Conservation (phyloP, 192 early-diverging fungal genomes). For the Glomus cerebriforme region DNA sequence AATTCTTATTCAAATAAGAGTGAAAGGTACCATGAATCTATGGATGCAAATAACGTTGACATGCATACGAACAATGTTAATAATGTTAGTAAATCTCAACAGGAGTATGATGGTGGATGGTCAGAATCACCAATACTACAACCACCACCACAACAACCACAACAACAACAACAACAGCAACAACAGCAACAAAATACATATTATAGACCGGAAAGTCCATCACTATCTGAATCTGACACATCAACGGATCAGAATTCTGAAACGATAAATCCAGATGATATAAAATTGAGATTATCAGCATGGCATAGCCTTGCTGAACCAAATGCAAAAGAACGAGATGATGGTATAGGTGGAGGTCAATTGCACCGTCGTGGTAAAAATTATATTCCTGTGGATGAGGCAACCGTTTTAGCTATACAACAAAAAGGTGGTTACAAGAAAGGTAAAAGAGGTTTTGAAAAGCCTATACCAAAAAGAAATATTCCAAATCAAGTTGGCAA, state of each 20-base stretch:
- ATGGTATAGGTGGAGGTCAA: constrained; percentile 20
- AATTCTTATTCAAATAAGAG: too few species aligned
- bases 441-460: neutral
- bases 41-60: too few species aligned
- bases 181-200: neutral
- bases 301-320: constrained; percentile 17
- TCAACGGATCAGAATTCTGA: neutral
- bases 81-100: too few species aligned
- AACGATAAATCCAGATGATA: neutral
- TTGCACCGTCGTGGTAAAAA: constrained; percentile 19
- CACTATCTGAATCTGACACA: neutral
- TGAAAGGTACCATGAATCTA: too few species aligned
- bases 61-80: too few species aligned
- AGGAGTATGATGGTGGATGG: too few species aligned
- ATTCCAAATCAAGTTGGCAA: too few species aligned
- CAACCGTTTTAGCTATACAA: constrained; percentile 10
- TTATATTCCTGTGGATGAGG: constrained; percentile 18
- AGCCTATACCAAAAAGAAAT: neutral
- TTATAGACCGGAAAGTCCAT: neutral
- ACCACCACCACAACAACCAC: too few species aligned
- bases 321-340: neutral
- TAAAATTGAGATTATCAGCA: neutral
- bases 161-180: neutral
- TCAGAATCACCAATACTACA: too few species aligned
- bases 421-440: neutral